Evolutionary conservation across 371 early-diverging fungal species (phyloP).

Genomic region (Nematocida sp.): DNA sequence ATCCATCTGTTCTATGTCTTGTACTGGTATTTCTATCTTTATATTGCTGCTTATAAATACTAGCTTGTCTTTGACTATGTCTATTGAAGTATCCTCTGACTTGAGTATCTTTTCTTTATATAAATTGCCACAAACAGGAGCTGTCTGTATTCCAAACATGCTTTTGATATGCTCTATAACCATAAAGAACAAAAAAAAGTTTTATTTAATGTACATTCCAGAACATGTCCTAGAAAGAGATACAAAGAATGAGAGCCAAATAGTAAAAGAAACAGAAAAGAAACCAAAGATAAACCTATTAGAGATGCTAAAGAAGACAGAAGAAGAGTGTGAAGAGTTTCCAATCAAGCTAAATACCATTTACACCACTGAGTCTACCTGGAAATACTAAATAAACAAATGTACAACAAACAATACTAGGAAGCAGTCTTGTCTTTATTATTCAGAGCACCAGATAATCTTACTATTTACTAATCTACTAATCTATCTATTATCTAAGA

Average conservation of each 20-base stretch:
- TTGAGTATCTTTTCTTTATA: slow-evolving; percentile 21
- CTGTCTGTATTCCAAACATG: slow-evolving; percentile 2
- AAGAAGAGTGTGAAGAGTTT: too few relatives aligned
- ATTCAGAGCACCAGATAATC: too few relatives aligned
- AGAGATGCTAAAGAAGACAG: too few relatives aligned
- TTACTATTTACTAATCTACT: too few relatives aligned
- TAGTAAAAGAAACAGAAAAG: too few relatives aligned
- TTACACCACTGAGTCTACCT: too few relatives aligned
- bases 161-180: slow-evolving; percentile 34
- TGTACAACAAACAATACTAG: too few relatives aligned
- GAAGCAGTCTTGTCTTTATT: too few relatives aligned
- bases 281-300: too few relatives aligned
- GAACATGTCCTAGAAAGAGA: neutral
- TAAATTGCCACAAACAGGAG: slow-evolving; percentile 28
- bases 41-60: neutral
- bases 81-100: slow-evolving; percentile 9
- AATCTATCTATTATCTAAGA: too few relatives aligned
- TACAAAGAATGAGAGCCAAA: too few relatives aligned
- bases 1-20: slow-evolving; percentile 38
- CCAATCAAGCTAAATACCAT: neutral
- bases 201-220: neutral
- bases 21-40: neutral
- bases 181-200: slow-evolving; percentile 25
- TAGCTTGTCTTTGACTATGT: neutral
- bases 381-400: too few relatives aligned